Evolutionary conservation across 2,329 filamentous ascomycete species (phyloP).

Genomic region (Dactylellina cionopaga): DNA sequence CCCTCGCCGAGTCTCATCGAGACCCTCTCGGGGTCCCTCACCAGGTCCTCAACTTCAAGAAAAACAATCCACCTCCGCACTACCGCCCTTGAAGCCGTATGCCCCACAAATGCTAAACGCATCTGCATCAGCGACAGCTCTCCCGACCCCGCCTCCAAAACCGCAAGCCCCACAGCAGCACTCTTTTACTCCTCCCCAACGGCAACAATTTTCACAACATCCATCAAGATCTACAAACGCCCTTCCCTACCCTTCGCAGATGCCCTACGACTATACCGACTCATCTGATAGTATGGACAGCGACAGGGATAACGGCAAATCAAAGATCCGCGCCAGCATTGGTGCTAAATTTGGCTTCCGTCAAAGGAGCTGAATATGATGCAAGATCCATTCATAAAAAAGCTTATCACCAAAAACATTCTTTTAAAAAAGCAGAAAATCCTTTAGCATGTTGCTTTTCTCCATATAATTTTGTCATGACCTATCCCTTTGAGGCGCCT

Average conservation of each 20-base stretch:
- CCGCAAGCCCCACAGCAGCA: background rate
- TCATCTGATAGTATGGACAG: conserved; percentile 47
- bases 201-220: background rate
- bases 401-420: background rate
- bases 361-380: conserved; percentile 3
- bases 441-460: conserved; percentile 17
- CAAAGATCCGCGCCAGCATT: conserved; percentile 33
- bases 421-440: background rate
- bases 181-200: background rate
- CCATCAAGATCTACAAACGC: background rate
- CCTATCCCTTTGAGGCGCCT: conserved; percentile 19
- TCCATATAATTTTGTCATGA: conserved; percentile 11
- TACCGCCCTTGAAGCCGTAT: conserved; percentile 36
- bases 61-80: conserved; percentile 14
- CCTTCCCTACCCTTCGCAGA: background rate
- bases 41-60: conserved; percentile 4
- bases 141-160: conserved; percentile 10
- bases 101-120: conserved; percentile 26
- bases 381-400: background rate
- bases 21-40: no score
- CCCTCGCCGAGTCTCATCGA: no score
- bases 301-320: conserved; percentile 20
- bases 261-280: conserved; percentile 35
- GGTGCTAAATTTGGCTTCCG: conserved; percentile 47
- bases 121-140: conserved; percentile 9